Conservation (phyloP, 1,284 basidiomycete genomes). For the Xanthoconium separans region DNA sequence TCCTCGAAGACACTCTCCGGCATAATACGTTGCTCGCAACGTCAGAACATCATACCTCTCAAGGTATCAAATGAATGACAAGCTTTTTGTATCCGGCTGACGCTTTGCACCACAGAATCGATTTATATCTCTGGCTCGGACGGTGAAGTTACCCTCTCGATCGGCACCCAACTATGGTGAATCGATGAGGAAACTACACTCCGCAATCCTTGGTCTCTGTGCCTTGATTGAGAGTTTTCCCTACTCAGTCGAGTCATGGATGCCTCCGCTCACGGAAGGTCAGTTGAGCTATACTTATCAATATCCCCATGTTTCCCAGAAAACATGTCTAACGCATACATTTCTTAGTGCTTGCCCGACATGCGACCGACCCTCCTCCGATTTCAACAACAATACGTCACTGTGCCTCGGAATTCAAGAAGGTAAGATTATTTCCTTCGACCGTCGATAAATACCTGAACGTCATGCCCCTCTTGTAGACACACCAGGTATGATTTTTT, state of each 20-base stretch:
- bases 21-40: slow-evolving; percentile 90
- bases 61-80: slow-evolving; percentile 51
- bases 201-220: slow-evolving; percentile 89
- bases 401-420: slow-evolving; percentile 88
- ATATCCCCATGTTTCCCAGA: background rate
- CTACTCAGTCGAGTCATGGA: slow-evolving; percentile 77
- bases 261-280: slow-evolving; percentile 77
- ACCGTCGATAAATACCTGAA: slow-evolving; percentile 15
- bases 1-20: slow-evolving; percentile 89
- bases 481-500: slow-evolving; percentile 57
- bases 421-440: slow-evolving; percentile 45
- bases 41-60: slow-evolving; percentile 83
- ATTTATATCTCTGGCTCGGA: slow-evolving; percentile 66
- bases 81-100: background rate
- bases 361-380: slow-evolving; percentile 89
- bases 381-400: slow-evolving; percentile 89
- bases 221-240: slow-evolving; percentile 77
- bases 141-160: slow-evolving; percentile 69
- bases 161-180: slow-evolving; percentile 73
- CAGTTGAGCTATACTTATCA: slow-evolving; percentile 11
- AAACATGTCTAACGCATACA: slow-evolving; percentile 11
- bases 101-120: slow-evolving; percentile 55
- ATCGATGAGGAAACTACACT: slow-evolving; percentile 78
- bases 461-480: slow-evolving; percentile 39
- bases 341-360: slow-evolving; percentile 65